Evolutionary conservation across 768 basidiomycete species (phyloP).

Genomic region (Podaxis sp.): DNA sequence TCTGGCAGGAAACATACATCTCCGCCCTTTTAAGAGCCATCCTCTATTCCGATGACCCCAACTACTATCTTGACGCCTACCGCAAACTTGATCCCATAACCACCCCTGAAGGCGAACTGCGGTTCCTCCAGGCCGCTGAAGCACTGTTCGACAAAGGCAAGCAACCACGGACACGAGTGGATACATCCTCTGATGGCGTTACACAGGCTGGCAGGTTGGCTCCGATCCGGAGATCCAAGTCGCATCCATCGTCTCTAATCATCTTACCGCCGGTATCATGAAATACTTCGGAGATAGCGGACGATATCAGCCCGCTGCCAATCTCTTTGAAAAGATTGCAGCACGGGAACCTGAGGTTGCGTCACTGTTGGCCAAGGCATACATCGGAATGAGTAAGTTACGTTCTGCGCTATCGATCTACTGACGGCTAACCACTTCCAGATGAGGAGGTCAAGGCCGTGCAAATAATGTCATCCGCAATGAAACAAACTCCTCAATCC

Average conservation of each 20-base stretch:
- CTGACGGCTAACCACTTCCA: slow-evolving; percentile 28
- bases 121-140: slow-evolving; percentile 91
- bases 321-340: slow-evolving; percentile 88
- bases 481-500: slow-evolving; percentile 85
- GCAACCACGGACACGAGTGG: background rate
- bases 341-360: slow-evolving; percentile 90
- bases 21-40: slow-evolving; percentile 91
- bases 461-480: slow-evolving; percentile 84
- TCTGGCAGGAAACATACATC: slow-evolving; percentile 98
- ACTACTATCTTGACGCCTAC: slow-evolving; percentile 88
- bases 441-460: slow-evolving; percentile 99
- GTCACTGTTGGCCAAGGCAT: slow-evolving; percentile 82
- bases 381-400: slow-evolving; percentile 94
- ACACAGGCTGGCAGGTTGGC: slow-evolving; percentile 93
- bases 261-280: slow-evolving; percentile 90
- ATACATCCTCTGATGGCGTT: background rate
- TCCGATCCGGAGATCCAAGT: slow-evolving; percentile 99
- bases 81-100: slow-evolving; percentile 96
- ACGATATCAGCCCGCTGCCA: slow-evolving; percentile 83
- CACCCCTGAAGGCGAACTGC: slow-evolving; percentile 80
- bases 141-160: slow-evolving; percentile 81
- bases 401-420: background rate
- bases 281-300: slow-evolving; percentile 97
- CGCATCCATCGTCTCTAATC: slow-evolving; percentile 94
- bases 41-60: slow-evolving; percentile 94